Evolutionary conservation across 2,329 filamentous ascomycete species (phyloP).

Genomic region (Diaporthe australafricana): DNA sequence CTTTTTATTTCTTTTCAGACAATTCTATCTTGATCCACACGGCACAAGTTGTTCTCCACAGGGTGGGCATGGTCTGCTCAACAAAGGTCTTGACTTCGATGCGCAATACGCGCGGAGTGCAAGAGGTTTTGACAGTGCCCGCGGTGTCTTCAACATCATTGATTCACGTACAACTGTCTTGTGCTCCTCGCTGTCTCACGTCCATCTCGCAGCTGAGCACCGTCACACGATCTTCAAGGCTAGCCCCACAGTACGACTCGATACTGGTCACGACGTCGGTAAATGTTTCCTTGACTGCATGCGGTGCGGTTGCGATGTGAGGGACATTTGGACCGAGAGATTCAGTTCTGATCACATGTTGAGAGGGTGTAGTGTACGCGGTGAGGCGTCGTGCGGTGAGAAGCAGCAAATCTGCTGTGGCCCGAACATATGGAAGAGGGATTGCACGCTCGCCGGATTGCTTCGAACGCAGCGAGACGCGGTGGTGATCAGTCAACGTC

Average conservation of each 20-base stretch:
- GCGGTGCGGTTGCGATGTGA: neutral
- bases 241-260: neutral
- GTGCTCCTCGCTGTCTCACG: slow-evolving; percentile 8
- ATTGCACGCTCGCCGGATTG: no score
- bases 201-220: slow-evolving; percentile 15
- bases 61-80: neutral
- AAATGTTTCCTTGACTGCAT: slow-evolving; percentile 2
- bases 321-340: neutral
- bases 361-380: no score
- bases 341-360: neutral
- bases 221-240: neutral
- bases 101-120: no score
- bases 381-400: no score
- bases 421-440: no score
- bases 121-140: neutral
- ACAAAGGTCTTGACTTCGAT: no score
- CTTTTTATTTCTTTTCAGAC: slow-evolving; percentile 33
- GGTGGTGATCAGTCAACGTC: no score
- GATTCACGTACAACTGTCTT: slow-evolving; percentile 4
- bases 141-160: neutral
- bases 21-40: slow-evolving; percentile 35
- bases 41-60: neutral
- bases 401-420: no score
- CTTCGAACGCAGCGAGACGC: no score
- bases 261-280: neutral